phyloP scores from a whole-genome alignment of 768 basidiomycete genomes.

The Macrolepiota fuliginosa region DNA sequence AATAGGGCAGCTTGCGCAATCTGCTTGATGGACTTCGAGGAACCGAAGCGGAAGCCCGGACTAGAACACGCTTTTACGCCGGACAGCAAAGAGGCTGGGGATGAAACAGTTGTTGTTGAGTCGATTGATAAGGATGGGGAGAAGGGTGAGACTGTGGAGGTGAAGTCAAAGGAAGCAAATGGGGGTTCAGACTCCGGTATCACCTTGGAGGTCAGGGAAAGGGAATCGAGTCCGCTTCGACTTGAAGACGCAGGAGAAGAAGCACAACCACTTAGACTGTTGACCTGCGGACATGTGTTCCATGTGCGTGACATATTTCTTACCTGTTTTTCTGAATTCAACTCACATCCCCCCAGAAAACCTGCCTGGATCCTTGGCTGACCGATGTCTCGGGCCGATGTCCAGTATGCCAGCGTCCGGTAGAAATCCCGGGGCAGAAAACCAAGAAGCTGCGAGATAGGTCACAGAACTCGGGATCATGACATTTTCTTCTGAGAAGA shows the following conservation, averaged over 20 bases:
- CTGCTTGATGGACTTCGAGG: conserved; percentile 83
- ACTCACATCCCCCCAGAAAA: conserved; percentile 49
- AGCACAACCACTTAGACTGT: conserved; percentile 69
- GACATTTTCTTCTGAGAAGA: background rate
- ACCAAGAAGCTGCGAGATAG: conserved; percentile 25
- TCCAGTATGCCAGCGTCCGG: conserved; percentile 80
- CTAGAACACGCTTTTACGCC: background rate
- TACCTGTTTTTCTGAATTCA: background rate
- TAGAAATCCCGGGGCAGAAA: conserved; percentile 45
- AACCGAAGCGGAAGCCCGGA: conserved; percentile 43
- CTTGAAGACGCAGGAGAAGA: conserved; percentile 74
- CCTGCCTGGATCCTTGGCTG: conserved; percentile 89
- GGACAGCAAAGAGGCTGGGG: conserved; percentile 3
- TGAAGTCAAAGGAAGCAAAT: background rate
- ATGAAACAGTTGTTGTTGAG: background rate
- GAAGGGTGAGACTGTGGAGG: background rate
- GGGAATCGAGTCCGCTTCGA: conserved; percentile 32
- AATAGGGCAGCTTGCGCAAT: conserved; percentile 85
- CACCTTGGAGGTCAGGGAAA: background rate
- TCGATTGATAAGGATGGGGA: conserved; percentile 1
- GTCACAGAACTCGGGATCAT: background rate
- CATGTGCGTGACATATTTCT: conserved; percentile 57
- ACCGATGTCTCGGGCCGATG: conserved; percentile 83
- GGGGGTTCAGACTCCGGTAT: background rate
- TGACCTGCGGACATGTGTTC: conserved; percentile 85